Conservation (phyloP, 202 grass and related monocot genomes). For the Carex sylvatica region DNA sequence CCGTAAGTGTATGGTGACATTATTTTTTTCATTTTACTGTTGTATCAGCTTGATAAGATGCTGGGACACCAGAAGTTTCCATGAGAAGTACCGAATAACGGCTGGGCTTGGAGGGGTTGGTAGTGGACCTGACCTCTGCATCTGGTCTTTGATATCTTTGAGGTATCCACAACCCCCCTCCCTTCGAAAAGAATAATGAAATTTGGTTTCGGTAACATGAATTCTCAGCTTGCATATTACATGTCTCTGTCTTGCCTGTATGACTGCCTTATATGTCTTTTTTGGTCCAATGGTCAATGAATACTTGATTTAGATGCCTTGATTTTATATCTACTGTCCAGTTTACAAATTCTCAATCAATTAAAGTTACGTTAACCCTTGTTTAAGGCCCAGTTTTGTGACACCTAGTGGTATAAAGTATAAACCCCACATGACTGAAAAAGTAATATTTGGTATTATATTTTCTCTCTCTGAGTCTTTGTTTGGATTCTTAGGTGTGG, state of each 20-base stretch:
- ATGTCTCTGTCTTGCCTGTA: conserved; percentile 1
- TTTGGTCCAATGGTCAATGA: background rate
- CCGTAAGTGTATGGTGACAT: background rate
- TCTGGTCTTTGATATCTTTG: conserved; percentile 77
- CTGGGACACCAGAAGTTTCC: conserved; percentile 77
- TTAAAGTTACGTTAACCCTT: background rate
- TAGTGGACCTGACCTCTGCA: conserved; percentile 62
- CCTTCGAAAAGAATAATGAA: conserved; percentile 17
- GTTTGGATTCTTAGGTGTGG: conserved; percentile 54
- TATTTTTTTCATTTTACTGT: conserved; percentile 27
- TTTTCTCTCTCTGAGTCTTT: background rate
- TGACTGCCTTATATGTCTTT: conserved; percentile 32
- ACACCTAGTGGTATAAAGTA: background rate
- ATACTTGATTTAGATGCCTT: background rate
- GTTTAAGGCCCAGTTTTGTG: background rate
- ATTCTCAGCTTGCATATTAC: conserved; percentile 14
- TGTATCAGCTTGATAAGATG: conserved; percentile 80
- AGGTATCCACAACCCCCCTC: conserved; percentile 44
- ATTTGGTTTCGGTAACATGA: conserved; percentile 9
- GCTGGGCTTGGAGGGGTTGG: conserved; percentile 75
- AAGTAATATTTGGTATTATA: conserved; percentile 12
- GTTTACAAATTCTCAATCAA: background rate
- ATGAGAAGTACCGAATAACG: conserved; percentile 89
- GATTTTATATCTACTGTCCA: background rate
- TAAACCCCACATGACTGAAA: background rate